Conservation (phyloP, 1,284 basidiomycete genomes). For the Xerocomus nothofagi region DNA sequence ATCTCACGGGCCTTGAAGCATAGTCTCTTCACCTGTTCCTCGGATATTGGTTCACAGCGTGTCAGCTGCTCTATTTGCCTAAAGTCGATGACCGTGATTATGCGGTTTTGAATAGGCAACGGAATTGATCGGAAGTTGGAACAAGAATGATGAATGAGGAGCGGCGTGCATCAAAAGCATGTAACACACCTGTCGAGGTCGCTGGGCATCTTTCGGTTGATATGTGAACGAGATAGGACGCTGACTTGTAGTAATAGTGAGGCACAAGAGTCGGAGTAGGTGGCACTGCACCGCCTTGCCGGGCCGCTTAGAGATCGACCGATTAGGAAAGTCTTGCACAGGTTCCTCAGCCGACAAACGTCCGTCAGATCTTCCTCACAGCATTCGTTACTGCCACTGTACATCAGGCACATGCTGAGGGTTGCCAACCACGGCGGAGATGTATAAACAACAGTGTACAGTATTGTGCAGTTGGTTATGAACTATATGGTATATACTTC, state of each 20-base stretch:
- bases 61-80: conserved; percentile 89
- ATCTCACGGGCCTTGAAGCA: conserved; percentile 97
- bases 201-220: conserved; percentile 42
- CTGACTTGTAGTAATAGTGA: conserved; percentile 35
- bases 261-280: conserved; percentile 18
- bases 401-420: conserved; percentile 28
- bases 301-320: conserved; percentile 21
- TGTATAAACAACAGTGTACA: conserved; percentile 38
- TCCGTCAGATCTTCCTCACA: conserved; percentile 10
- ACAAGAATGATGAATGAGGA: conserved; percentile 29
- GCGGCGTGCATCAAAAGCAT: conserved; percentile 33
- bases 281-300: conserved; percentile 30
- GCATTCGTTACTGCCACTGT: conserved; percentile 6
- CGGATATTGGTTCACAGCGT: conserved; percentile 90
- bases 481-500: conserved; percentile 38
- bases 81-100: conserved; percentile 11
- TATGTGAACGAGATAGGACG: conserved; percentile 25
- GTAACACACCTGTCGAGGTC: conserved; percentile 49
- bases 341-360: conserved; percentile 10
- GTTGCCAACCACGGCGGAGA: conserved; percentile 5
- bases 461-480: conserved; percentile 33
- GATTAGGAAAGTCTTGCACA: conserved; percentile 7
- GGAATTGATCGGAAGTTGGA: conserved; percentile 24
- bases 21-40: conserved; percentile 89
- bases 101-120: conserved; percentile 12